A percentile compares a stretch with the other conserved stretches of the same genome.
These are phyloP conservation scores for Xylariaceae sp. DNA, from an alignment of 2,329 filamentous ascomycete species.

Conservation along the genomic window DNA sequence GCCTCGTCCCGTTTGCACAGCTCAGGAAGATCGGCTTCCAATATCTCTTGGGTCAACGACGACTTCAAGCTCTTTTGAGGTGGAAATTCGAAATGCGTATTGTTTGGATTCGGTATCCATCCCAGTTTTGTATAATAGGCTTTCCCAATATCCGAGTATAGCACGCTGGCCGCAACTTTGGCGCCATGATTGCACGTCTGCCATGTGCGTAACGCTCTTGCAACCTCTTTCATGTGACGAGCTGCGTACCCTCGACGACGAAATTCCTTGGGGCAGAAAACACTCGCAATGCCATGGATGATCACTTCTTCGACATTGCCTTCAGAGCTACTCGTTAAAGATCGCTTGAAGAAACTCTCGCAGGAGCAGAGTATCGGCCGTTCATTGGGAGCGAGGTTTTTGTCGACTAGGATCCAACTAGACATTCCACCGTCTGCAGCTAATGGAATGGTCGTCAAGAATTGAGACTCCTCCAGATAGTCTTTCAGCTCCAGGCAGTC, in stretches of 20 bases:
- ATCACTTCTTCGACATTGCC: neutral
- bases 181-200: constrained; percentile 8
- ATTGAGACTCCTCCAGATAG: neutral
- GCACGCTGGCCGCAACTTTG: constrained; percentile 11
- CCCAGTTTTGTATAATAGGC: constrained; percentile 15
- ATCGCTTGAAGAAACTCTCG: neutral
- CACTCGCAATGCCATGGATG: neutral
- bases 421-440: neutral
- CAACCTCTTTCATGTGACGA: neutral
- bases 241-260: neutral
- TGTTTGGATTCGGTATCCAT: constrained; percentile 14
- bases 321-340: neutral
- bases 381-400: neutral
- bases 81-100: constrained; percentile 13
- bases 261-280: neutral
- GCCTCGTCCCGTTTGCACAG: constrained; percentile 11
- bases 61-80: neutral
- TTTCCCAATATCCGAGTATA: constrained; percentile 22
- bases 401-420: neutral
- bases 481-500: neutral
- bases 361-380: neutral
- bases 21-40: neutral
- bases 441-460: neutral
- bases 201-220: constrained; percentile 7
- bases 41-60: neutral